These are phyloP conservation scores for Venturia effusa DNA, from an alignment of 2,329 filamentous ascomycete genomes.

Conservation along the genomic window DNA sequence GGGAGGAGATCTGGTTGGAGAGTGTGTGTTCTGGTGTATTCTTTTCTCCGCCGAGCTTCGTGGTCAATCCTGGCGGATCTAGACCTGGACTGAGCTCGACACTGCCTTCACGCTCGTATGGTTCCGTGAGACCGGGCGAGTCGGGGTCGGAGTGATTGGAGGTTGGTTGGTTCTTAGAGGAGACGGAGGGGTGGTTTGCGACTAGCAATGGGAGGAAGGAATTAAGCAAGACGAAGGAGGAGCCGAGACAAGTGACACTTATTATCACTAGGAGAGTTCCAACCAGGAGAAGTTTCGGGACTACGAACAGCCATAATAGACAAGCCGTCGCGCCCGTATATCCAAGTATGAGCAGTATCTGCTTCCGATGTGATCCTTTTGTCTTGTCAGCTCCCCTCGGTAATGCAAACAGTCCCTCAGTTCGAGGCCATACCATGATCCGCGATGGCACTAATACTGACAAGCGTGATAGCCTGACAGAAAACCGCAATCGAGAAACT, in stretches of 20 bases:
- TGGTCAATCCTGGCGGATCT: background rate
- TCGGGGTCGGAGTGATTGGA: background rate
- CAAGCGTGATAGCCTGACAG: conserved; percentile 74
- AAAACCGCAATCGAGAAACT: conserved; percentile 84
- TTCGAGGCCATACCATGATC: conserved; percentile 58
- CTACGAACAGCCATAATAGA: conserved; percentile 71
- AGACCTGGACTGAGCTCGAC: background rate
- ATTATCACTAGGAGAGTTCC: conserved; percentile 73
- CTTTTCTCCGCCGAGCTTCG: background rate
- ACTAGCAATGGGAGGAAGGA: conserved; percentile 84
- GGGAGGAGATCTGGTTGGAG: conserved; percentile 77
- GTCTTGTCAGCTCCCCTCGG: background rate
- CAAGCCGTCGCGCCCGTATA: conserved; percentile 66
- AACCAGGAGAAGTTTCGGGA: conserved; percentile 63
- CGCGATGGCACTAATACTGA: conserved; percentile 85
- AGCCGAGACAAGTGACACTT: conserved; percentile 81
- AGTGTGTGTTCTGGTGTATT: conserved; percentile 58
- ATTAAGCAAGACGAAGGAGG: conserved; percentile 92
- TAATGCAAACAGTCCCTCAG: background rate
- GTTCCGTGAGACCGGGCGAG: background rate
- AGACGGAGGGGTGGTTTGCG: conserved; percentile 56
- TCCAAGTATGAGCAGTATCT: conserved; percentile 67
- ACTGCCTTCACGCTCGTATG: background rate
- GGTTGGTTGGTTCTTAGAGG: background rate
- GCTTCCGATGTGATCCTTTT: conserved; percentile 63